These are phyloP conservation scores for Larix sibirica DNA, from an alignment of 83 land plant genomes.

Conservation along the genomic window DNA sequence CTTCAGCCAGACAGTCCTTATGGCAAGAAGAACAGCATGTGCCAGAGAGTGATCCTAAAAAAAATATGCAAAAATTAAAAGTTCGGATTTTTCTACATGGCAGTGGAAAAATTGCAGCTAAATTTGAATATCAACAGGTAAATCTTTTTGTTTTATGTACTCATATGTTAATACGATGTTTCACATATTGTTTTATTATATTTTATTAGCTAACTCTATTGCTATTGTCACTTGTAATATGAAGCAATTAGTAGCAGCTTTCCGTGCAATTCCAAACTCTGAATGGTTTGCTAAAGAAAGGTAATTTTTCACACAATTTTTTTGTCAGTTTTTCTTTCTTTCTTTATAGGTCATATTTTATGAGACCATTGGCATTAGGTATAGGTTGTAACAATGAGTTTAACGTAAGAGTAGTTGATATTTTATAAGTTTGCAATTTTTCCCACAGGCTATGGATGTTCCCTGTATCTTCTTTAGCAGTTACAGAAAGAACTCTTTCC, in stretches of 20 bases:
- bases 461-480: slow-evolving; percentile 43
- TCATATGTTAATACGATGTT: background rate
- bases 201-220: background rate
- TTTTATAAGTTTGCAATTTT: background rate
- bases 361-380: background rate
- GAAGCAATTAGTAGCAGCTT: slow-evolving; percentile 45
- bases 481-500: slow-evolving; percentile 48
- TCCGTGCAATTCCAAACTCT: slow-evolving; percentile 47
- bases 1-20: slow-evolving; percentile 3
- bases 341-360: background rate
- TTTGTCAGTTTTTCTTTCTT: background rate
- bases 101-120: slow-evolving; percentile 57
- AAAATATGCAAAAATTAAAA: slow-evolving; percentile 19
- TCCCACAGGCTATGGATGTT: slow-evolving; percentile 64
- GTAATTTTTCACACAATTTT: slow-evolving; percentile 19
- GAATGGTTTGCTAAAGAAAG: slow-evolving; percentile 64
- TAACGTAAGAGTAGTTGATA: background rate
- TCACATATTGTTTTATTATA: no score
- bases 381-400: background rate
- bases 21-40: background rate
- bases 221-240: background rate
- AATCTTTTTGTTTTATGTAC: background rate
- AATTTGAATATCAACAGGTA: slow-evolving; percentile 54
- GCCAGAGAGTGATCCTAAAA: slow-evolving; percentile 8
- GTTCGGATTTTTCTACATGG: slow-evolving; percentile 58